phyloP scores from a whole-genome alignment of 2,329 filamentous ascomycete genomes.

The Stemphylium lycopersici region DNA sequence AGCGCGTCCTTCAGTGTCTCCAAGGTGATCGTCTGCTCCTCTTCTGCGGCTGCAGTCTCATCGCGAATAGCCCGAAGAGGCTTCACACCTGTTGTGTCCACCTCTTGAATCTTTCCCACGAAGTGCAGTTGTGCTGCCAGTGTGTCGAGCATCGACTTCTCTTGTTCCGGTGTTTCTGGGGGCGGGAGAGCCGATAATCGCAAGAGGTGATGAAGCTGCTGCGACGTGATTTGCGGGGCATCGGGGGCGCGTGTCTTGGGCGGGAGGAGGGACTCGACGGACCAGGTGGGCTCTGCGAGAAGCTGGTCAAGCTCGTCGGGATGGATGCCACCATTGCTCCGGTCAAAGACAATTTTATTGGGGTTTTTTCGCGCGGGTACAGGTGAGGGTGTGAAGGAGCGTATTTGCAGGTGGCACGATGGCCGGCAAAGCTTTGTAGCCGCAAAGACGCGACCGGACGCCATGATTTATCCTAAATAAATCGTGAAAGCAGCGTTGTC shows the following conservation, averaged over 20 bases:
- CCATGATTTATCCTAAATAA: slow-evolving; percentile 18
- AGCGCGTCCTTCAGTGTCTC: slow-evolving; percentile 64
- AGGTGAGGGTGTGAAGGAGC: slow-evolving; percentile 10
- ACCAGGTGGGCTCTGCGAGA: slow-evolving; percentile 80
- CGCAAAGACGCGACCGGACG: slow-evolving; percentile 15
- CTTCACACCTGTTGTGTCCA: slow-evolving; percentile 74
- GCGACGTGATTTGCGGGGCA: slow-evolving; percentile 60
- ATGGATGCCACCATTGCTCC: slow-evolving; percentile 19
- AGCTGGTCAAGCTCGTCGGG: slow-evolving; percentile 46
- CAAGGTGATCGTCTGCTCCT: slow-evolving; percentile 65
- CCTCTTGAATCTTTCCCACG: slow-evolving; percentile 81
- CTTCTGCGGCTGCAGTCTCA: slow-evolving; percentile 66
- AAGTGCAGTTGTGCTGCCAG: slow-evolving; percentile 86
- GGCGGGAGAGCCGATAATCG: slow-evolving; percentile 85
- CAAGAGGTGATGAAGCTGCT: slow-evolving; percentile 81
- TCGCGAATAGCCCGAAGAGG: slow-evolving; percentile 83
- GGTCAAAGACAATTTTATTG: neutral
- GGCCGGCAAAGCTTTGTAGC: slow-evolving; percentile 5
- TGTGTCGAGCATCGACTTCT: slow-evolving; percentile 73
- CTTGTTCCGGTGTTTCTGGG: slow-evolving; percentile 67
- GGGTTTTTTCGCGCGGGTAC: neutral
- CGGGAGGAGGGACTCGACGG: slow-evolving; percentile 75
- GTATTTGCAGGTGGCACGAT: slow-evolving; percentile 7
- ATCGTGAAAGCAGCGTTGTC: slow-evolving; percentile 2
- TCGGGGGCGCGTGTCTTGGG: slow-evolving; percentile 35